phyloP scores from a whole-genome alignment of 352 stramenopile species.

The Thraustotheca clavata region DNA sequence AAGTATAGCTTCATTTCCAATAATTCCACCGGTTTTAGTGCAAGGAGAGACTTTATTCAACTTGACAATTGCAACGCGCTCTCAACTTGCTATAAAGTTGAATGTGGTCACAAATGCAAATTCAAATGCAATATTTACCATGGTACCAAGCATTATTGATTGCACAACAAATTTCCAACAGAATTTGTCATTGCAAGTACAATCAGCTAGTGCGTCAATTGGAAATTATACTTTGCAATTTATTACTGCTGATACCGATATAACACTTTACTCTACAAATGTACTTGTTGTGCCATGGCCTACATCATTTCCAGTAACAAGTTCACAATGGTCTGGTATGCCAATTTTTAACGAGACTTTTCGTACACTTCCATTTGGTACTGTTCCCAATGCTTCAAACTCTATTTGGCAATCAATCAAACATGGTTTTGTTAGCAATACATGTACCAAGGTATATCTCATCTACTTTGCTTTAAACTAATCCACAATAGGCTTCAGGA shows the following conservation, averaged over 20 bases:
- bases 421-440: constrained; percentile 48
- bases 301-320: constrained; percentile 28
- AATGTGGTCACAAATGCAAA: neutral
- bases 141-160: neutral
- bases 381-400: constrained; percentile 19
- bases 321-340: constrained; percentile 36
- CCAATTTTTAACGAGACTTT: constrained; percentile 56
- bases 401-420: constrained; percentile 41
- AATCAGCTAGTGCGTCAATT: neutral
- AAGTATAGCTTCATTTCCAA: constrained; percentile 8
- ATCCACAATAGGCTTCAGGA: constrained; percentile 17
- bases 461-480: neutral
- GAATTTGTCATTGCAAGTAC: neutral
- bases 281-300: constrained; percentile 36
- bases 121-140: constrained; percentile 1
- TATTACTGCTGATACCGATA: neutral
- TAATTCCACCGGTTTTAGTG: constrained; percentile 1
- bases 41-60: constrained; percentile 11
- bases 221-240: constrained; percentile 9
- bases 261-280: neutral
- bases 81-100: neutral
- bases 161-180: neutral
- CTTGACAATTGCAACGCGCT: neutral
- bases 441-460: constrained; percentile 30
- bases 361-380: constrained; percentile 24